These are phyloP conservation scores for Suillus lakei DNA, from an alignment of 768 basidiomycete species.

Conservation along the genomic window DNA sequence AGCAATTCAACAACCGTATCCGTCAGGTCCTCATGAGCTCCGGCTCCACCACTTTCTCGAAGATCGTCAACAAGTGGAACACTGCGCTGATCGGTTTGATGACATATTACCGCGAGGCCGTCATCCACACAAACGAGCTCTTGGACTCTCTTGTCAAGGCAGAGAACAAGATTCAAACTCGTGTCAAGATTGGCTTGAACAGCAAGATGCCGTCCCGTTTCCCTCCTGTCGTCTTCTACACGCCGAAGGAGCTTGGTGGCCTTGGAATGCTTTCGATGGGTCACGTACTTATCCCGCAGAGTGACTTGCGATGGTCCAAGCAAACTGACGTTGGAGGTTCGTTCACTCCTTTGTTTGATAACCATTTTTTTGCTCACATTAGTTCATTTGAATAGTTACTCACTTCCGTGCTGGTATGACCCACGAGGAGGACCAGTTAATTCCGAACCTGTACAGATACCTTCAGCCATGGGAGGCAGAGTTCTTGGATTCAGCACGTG, in stretches of 20 bases:
- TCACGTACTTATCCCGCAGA: slow-evolving; percentile 97
- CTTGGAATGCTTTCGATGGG: slow-evolving; percentile 99
- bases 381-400: slow-evolving; percentile 58
- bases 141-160: slow-evolving; percentile 97
- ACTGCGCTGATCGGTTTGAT: slow-evolving; percentile 94
- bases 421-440: slow-evolving; percentile 92
- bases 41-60: slow-evolving; percentile 97
- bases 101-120: slow-evolving; percentile 98
- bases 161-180: slow-evolving; percentile 99
- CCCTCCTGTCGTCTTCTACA: slow-evolving; percentile 96
- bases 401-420: slow-evolving; percentile 99
- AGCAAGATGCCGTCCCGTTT: slow-evolving; percentile 99
- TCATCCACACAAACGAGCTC: slow-evolving; percentile 96
- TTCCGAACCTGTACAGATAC: slow-evolving; percentile 97
- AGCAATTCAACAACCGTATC: slow-evolving; percentile 97
- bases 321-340: slow-evolving; percentile 93
- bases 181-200: slow-evolving; percentile 99
- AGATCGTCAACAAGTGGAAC: slow-evolving; percentile 99
- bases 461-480: slow-evolving; percentile 98
- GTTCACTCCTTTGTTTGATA: slow-evolving; percentile 16
- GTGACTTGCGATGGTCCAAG: slow-evolving; percentile 96
- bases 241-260: slow-evolving; percentile 97
- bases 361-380: not conserved
- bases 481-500: slow-evolving; percentile 96
- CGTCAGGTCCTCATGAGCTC: slow-evolving; percentile 98